Evolutionary conservation across 768 basidiomycete genomes (phyloP).

Genomic region (Tylopilus plumbeoviolaceoides): DNA sequence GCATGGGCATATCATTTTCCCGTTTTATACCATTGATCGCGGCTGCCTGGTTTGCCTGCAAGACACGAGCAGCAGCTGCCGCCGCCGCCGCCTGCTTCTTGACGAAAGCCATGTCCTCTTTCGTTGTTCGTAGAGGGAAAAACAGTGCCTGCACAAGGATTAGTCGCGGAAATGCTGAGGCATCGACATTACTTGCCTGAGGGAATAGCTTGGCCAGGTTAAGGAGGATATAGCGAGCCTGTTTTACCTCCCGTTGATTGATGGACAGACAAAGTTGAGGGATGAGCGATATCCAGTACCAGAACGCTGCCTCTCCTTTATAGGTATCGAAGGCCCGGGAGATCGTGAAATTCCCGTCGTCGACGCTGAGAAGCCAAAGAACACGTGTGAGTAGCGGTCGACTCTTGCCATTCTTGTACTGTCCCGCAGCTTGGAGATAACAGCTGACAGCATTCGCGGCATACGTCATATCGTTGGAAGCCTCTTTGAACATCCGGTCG

Average conservation of each 20-base stretch:
- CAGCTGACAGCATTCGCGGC: slow-evolving; percentile 94
- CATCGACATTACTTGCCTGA: slow-evolving; percentile 54
- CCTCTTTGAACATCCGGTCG: slow-evolving; percentile 89
- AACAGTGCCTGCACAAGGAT: slow-evolving; percentile 70
- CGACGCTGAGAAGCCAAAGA: slow-evolving; percentile 93
- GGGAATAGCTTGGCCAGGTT: slow-evolving; percentile 90
- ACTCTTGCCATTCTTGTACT: slow-evolving; percentile 92
- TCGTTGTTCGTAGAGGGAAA: slow-evolving; percentile 86
- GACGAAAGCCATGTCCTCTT: slow-evolving; percentile 59
- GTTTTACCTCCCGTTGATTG: slow-evolving; percentile 88
- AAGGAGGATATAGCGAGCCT: slow-evolving; percentile 83
- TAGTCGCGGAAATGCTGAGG: slow-evolving; percentile 1
- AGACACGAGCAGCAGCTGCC: slow-evolving; percentile 29
- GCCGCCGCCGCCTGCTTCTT: slow-evolving; percentile 40
- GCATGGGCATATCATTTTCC: slow-evolving; percentile 29
- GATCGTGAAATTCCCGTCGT: slow-evolving; percentile 69
- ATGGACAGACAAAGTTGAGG: slow-evolving; percentile 91
- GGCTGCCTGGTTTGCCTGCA: slow-evolving; percentile 33
- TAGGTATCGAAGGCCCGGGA: slow-evolving; percentile 88
- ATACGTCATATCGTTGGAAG: slow-evolving; percentile 63
- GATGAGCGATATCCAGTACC: slow-evolving; percentile 99
- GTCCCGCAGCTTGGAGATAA: slow-evolving; percentile 94
- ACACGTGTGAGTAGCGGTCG: slow-evolving; percentile 88
- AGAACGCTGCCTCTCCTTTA: slow-evolving; percentile 93
- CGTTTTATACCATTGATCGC: slow-evolving; percentile 27